Percentiles rank a stretch among this genome's conserved stretches.
phyloP scores from a whole-genome alignment of 257 asterid species.

The Primulina eburnea region DNA sequence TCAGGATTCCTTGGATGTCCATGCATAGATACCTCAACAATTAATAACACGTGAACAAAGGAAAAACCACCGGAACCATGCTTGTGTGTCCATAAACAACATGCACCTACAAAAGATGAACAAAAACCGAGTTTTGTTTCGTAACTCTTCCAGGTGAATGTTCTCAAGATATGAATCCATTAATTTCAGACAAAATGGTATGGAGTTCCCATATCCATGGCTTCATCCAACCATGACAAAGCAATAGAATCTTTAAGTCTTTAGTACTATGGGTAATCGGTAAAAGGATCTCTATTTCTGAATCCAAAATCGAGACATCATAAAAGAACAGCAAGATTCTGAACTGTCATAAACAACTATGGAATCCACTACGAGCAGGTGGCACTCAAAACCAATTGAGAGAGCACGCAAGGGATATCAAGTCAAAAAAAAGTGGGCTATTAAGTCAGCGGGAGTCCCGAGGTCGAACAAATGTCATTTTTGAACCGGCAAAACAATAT shows the following conservation, averaged over 20 bases:
- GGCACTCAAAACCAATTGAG: neutral
- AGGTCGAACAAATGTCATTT: neutral
- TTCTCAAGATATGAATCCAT: constrained; percentile 3
- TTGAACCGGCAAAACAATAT: neutral
- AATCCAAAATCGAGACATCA: neutral
- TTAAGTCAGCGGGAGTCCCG: neutral
- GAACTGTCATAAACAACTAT: neutral
- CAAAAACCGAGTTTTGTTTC: neutral
- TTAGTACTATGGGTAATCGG: neutral
- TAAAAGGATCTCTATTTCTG: neutral
- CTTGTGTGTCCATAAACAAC: neutral
- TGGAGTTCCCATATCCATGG: neutral
- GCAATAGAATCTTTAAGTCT: neutral
- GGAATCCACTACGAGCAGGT: neutral
- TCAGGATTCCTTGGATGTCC: neutral
- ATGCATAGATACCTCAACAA: neutral
- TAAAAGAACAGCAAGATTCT: neutral
- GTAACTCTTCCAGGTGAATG: neutral
- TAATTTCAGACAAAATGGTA: neutral
- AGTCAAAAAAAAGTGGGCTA: no score
- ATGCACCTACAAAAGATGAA: neutral
- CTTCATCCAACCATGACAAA: neutral
- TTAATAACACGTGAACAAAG: neutral
- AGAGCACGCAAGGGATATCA: neutral
- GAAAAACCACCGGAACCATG: neutral